These are phyloP conservation scores for Penicillium canescens DNA, from an alignment of 495 filamentous ascomycete species.

Conservation along the genomic window DNA sequence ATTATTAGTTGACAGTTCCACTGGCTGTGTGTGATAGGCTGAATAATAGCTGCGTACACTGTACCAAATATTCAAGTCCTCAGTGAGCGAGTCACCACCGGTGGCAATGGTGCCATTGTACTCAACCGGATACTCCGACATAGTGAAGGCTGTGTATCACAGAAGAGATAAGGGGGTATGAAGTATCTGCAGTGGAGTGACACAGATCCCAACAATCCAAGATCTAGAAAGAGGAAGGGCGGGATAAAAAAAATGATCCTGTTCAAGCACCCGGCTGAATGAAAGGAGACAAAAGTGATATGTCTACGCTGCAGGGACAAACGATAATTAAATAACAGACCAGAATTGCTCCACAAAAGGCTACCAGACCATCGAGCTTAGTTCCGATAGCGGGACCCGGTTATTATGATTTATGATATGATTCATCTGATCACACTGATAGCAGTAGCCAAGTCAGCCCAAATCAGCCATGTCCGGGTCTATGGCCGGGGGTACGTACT, in stretches of 20 bases:
- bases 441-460: conserved; percentile 22
- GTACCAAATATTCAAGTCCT: conserved; percentile 82
- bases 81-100: conserved; percentile 72
- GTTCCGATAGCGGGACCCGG: conserved; percentile 26
- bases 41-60: conserved; percentile 51
- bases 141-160: conserved; percentile 19
- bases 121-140: conserved; percentile 44
- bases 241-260: conserved; percentile 6
- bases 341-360: conserved; percentile 21
- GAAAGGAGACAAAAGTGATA: conserved; percentile 19
- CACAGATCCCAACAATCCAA: not conserved
- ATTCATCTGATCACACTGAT: conserved; percentile 24
- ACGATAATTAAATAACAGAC: conserved; percentile 25
- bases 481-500: conserved; percentile 5
- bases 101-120: conserved; percentile 66
- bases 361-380: conserved; percentile 23
- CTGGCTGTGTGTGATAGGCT: too few relatives aligned
- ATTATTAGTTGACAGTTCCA: conserved; percentile 12
- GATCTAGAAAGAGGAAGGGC: conserved; percentile 1
- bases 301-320: conserved; percentile 26
- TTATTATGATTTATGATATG: conserved; percentile 26
- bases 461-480: conserved; percentile 14
- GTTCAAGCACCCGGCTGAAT: conserved; percentile 3
- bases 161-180: not conserved
- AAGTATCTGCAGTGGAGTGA: conserved; percentile 6